Conservation (phyloP, 495 filamentous ascomycete species). For the Penicillium herquei region DNA sequence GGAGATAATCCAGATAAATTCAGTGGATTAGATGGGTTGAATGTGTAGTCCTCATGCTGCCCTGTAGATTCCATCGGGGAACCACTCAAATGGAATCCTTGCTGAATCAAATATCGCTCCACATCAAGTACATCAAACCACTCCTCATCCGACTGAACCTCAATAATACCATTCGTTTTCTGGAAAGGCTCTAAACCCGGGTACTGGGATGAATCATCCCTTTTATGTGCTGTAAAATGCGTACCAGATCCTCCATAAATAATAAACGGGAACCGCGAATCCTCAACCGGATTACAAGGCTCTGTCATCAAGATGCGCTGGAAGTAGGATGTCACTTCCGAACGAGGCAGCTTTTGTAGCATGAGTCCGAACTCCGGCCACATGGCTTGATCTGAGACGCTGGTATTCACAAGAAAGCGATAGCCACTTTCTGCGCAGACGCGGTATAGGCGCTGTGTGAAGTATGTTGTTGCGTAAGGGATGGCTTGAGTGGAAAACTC, state of each 20-base stretch:
- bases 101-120: conserved; percentile 13
- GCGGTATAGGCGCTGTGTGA: conserved; percentile 14
- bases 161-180: conserved; percentile 15
- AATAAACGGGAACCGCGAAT: conserved; percentile 19
- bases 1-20: too few species aligned
- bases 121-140: conserved; percentile 25
- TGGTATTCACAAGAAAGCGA: conserved; percentile 4
- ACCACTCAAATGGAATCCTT: neutral
- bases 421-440: conserved; percentile 17
- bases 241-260: conserved; percentile 18
- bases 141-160: conserved; percentile 15
- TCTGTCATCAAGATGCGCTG: conserved; percentile 5
- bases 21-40: neutral
- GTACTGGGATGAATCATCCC: neutral
- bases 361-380: conserved; percentile 18
- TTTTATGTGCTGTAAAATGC: conserved; percentile 5
- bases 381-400: conserved; percentile 10
- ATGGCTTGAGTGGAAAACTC: neutral
- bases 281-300: conserved; percentile 15
- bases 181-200: conserved; percentile 1
- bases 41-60: neutral
- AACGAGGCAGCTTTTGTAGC: conserved; percentile 12
- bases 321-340: conserved; percentile 13
- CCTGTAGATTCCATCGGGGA: too few species aligned
- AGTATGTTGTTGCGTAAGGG: conserved; percentile 10